Evolutionary conservation across 768 basidiomycete genomes (phyloP).

Genomic region (Crassisporium funariophilum): DNA sequence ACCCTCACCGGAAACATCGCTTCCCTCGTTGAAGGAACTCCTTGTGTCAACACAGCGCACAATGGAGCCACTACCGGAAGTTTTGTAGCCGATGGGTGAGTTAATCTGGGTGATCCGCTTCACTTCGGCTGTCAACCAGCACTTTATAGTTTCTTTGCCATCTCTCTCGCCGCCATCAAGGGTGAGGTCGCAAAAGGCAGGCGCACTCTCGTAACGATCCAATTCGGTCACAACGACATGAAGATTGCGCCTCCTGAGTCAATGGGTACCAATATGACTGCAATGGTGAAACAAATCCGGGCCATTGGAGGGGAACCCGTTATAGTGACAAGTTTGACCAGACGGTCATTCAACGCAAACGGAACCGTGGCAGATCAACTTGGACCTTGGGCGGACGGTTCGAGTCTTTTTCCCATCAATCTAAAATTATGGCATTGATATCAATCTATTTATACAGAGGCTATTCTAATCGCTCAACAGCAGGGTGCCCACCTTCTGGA

Average conservation of each 20-base stretch:
- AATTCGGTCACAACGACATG: slow-evolving; percentile 46
- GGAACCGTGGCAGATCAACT: slow-evolving; percentile 39
- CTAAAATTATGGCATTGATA: no score
- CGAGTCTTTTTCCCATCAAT: slow-evolving; percentile 1
- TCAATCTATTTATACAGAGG: slow-evolving; percentile 27
- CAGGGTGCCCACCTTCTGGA: slow-evolving; percentile 40
- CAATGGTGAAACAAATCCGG: slow-evolving; percentile 40
- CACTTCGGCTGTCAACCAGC: no score
- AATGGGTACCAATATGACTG: slow-evolving; percentile 44
- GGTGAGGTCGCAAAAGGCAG: slow-evolving; percentile 37
- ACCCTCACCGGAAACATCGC: slow-evolving; percentile 31
- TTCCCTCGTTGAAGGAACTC: slow-evolving; percentile 31
- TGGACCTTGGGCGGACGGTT: slow-evolving; percentile 41
- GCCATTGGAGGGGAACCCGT: slow-evolving; percentile 41
- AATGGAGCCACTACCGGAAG: slow-evolving; percentile 44
- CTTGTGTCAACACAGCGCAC: slow-evolving; percentile 43
- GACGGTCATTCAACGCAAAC: slow-evolving; percentile 37
- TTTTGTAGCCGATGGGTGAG: slow-evolving; percentile 39
- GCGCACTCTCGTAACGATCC: slow-evolving; percentile 40
- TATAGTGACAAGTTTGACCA: slow-evolving; percentile 42
- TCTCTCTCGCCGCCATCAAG: slow-evolving; percentile 35
- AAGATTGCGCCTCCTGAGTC: slow-evolving; percentile 45
- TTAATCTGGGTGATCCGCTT: no score
- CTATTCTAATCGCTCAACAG: slow-evolving; percentile 36
- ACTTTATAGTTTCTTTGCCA: slow-evolving; percentile 30